phyloP scores from a whole-genome alignment of 768 basidiomycete genomes.

The Collybia mongolica region DNA sequence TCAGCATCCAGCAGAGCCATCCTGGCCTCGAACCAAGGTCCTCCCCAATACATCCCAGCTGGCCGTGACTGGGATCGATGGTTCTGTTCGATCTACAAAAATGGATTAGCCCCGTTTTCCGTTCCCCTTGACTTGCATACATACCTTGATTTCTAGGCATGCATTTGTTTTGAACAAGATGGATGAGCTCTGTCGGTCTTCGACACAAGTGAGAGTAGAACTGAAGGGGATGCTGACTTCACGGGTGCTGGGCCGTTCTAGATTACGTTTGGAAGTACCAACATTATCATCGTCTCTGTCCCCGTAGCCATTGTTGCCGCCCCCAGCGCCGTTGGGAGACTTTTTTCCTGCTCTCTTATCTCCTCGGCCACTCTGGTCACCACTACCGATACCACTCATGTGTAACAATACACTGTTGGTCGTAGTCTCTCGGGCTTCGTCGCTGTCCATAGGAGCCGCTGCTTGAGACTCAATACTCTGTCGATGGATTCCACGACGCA shows the following conservation, averaged over 20 bases:
- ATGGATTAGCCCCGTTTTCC: not conserved
- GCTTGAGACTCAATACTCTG: no score
- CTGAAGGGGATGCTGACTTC: constrained; percentile 1
- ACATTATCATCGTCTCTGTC: not conserved
- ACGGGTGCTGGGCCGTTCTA: not conserved
- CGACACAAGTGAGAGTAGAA: not conserved
- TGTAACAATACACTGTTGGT: no score
- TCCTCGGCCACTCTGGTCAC: no score
- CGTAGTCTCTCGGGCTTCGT: not conserved
- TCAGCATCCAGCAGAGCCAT: not conserved
- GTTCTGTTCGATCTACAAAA: not conserved
- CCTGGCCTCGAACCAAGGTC: constrained; percentile 2
- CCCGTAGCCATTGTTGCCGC: no score
- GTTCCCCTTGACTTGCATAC: not conserved
- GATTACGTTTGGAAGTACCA: no score
- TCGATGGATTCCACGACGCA: no score
- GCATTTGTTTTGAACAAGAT: not conserved
- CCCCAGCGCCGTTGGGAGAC: no score
- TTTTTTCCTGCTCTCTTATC: no score
- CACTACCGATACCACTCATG: no score
- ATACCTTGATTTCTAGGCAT: not conserved
- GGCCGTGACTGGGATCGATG: not conserved
- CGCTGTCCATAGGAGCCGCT: no score
- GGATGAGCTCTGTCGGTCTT: not conserved
- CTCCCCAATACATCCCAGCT: not conserved